These are phyloP conservation scores for Fusarium guadeloupense DNA, from an alignment of 2,329 filamentous ascomycete genomes.

Conservation along the genomic window DNA sequence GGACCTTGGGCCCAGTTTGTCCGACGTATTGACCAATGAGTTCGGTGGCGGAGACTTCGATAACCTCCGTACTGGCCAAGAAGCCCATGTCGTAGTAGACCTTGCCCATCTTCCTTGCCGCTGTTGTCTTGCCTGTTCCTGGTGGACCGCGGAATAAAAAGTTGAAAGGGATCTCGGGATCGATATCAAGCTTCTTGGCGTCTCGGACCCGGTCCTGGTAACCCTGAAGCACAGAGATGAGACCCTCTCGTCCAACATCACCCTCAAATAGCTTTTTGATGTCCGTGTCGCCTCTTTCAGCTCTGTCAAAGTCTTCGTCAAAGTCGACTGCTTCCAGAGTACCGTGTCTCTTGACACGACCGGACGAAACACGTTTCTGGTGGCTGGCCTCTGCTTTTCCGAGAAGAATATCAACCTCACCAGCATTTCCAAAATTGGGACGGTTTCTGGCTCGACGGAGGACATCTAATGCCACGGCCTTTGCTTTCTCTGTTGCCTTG, in stretches of 20 bases:
- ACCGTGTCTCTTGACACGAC: slow-evolving; percentile 53
- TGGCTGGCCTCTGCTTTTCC: slow-evolving; percentile 34
- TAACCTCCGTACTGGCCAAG: slow-evolving; percentile 65
- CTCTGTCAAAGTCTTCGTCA: slow-evolving; percentile 69
- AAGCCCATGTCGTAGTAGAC: slow-evolving; percentile 80
- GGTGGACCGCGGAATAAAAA: slow-evolving; percentile 74
- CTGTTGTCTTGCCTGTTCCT: slow-evolving; percentile 78
- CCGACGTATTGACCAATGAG: slow-evolving; percentile 75
- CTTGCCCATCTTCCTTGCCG: slow-evolving; percentile 77
- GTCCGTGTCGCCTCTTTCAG: slow-evolving; percentile 52
- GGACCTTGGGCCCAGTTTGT: slow-evolving; percentile 74
- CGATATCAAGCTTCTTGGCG: slow-evolving; percentile 40
- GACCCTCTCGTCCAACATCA: slow-evolving; percentile 65
- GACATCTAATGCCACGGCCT: slow-evolving; percentile 64
- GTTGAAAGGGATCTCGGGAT: slow-evolving; percentile 67
- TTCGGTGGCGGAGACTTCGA: slow-evolving; percentile 74
- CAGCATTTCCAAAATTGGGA: slow-evolving; percentile 78
- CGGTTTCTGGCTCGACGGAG: slow-evolving; percentile 68
- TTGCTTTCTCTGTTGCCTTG: slow-evolving; percentile 60
- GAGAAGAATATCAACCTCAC: slow-evolving; percentile 69
- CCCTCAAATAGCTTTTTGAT: slow-evolving; percentile 65
- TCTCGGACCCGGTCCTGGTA: slow-evolving; percentile 59
- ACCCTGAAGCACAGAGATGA: slow-evolving; percentile 62
- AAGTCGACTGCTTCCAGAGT: slow-evolving; percentile 81
- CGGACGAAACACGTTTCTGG: slow-evolving; percentile 34